These are phyloP conservation scores for Cryptococcus sp. DNA, from an alignment of 1,284 basidiomycete species.

Conservation along the genomic window DNA sequence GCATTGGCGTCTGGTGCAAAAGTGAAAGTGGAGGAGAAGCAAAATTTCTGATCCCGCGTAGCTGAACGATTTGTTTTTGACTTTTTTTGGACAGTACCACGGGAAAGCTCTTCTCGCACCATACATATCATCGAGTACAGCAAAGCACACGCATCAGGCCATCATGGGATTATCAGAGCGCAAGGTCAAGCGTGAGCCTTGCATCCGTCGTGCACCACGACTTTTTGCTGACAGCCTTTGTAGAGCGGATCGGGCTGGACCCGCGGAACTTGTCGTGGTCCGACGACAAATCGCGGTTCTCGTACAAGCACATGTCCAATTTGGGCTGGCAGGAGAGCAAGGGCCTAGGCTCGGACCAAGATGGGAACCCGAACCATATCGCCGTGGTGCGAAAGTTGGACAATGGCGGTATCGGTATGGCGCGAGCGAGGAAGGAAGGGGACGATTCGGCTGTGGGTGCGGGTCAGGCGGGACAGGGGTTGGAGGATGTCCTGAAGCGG, in stretches of 20 bases:
- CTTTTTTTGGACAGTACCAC: neutral
- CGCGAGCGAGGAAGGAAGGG: constrained; percentile 49
- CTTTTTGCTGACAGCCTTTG: neutral
- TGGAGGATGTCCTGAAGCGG: constrained; percentile 50
- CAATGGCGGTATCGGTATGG: constrained; percentile 54
- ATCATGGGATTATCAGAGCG: constrained; percentile 54
- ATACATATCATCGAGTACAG: neutral
- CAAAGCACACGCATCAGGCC: neutral
- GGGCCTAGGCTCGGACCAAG: constrained; percentile 38
- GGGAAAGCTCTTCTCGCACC: neutral
- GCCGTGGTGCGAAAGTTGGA: constrained; percentile 52
- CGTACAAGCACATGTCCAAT: constrained; percentile 53
- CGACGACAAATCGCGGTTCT: constrained; percentile 52
- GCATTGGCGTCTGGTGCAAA: neutral
- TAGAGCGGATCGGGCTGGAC: constrained; percentile 53
- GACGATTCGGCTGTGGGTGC: constrained; percentile 45
- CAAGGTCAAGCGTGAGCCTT: constrained; percentile 50
- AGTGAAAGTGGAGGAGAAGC: constrained; percentile 2
- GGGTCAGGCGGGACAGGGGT: constrained; percentile 50
- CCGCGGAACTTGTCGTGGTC: constrained; percentile 55
- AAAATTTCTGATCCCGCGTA: constrained; percentile 4
- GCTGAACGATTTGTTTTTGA: neutral
- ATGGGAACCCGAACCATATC: constrained; percentile 53
- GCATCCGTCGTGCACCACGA: neutral
- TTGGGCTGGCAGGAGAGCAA: constrained; percentile 51